phyloP scores from a whole-genome alignment of 2,329 filamentous ascomycete species.

The Trichophyton rubrum region DNA sequence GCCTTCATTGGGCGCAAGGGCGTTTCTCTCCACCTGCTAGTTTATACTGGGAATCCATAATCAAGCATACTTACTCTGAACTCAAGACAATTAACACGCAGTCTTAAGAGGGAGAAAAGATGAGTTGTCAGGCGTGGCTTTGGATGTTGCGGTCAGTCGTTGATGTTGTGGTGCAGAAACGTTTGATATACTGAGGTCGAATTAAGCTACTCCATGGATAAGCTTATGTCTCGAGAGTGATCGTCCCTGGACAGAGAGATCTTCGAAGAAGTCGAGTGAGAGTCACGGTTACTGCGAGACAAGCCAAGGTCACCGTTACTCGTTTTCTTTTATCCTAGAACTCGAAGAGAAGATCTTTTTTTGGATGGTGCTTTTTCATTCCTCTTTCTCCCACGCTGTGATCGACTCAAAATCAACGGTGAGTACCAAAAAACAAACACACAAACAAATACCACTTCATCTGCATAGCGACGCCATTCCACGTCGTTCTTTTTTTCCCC shows the following conservation, averaged over 20 bases:
- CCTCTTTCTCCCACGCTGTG: background rate
- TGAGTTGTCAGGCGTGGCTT: background rate
- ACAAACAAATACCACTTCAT: background rate
- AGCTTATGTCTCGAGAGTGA: background rate
- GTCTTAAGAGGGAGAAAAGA: background rate
- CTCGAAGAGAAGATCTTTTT: background rate
- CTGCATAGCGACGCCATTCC: background rate
- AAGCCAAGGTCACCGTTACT: background rate
- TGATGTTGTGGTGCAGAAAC: background rate
- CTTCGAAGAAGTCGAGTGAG: background rate
- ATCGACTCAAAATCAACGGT: background rate
- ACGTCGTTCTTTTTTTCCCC: background rate
- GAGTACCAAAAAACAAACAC: background rate
- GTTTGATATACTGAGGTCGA: background rate
- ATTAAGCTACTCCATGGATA: constrained; percentile 2
- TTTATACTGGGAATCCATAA: background rate
- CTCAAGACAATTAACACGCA: background rate
- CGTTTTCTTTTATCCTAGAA: background rate
- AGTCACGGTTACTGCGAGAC: background rate
- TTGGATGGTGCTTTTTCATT: background rate
- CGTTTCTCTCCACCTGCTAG: background rate
- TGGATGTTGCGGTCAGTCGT: background rate
- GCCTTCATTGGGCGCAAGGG: background rate
- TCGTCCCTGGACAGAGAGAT: constrained; percentile 1
- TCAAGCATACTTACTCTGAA: background rate